A percentile compares a stretch with the other conserved stretches of the same genome.
Evolutionary conservation across 192 early-diverging fungal species (phyloP).

Genomic region (Backusella tarrabulga): DNA sequence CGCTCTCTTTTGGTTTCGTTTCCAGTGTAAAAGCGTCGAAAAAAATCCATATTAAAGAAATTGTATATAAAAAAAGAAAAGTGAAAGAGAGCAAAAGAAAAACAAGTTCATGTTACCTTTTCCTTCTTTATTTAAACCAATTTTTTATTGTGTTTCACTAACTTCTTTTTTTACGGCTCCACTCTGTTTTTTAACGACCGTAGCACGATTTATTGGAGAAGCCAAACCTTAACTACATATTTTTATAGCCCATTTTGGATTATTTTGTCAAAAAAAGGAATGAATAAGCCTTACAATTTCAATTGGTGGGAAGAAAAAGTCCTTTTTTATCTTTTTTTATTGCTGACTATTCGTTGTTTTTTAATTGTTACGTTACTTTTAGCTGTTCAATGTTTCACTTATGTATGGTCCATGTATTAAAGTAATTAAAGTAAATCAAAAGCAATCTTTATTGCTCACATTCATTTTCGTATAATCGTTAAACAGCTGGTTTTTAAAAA

Average conservation of each 20-base stretch:
- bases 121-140: not conserved
- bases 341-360: not conserved
- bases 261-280: slow-evolving; percentile 9
- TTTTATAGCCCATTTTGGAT: slow-evolving; percentile 3
- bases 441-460: too few species aligned
- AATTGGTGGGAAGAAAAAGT: slow-evolving; percentile 2
- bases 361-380: not conserved
- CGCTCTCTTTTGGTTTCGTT: not conserved
- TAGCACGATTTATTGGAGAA: not conserved
- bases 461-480: not conserved
- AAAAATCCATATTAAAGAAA: not conserved
- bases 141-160: slow-evolving; percentile 1
- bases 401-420: too few species aligned
- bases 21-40: not conserved
- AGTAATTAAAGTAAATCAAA: not conserved
- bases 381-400: not conserved
- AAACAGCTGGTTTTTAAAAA: not conserved
- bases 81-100: not conserved
- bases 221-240: not conserved
- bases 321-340: slow-evolving; percentile 4
- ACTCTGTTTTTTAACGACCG: not conserved
- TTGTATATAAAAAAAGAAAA: not conserved
- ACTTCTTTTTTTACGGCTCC: slow-evolving; percentile 5
- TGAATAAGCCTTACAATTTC: not conserved
- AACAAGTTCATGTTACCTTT: slow-evolving; percentile 1